A percentile compares a stretch with the other conserved stretches of the same genome.
Evolutionary conservation across 2,329 filamentous ascomycete species (phyloP).

Genomic region (Fusarium sp.): DNA sequence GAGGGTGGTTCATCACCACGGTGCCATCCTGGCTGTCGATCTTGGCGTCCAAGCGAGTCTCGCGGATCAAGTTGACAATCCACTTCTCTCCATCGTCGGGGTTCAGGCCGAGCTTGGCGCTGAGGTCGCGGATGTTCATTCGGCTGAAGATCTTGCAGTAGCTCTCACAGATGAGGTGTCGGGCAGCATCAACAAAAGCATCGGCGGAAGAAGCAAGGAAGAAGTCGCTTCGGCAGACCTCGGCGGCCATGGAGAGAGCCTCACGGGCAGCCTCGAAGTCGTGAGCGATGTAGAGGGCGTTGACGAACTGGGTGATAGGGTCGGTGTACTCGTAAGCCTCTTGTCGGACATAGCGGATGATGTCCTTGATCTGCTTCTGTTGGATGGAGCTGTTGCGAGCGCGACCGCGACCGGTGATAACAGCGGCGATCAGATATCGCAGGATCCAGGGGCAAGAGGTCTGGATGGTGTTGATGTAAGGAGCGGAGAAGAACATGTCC

Average conservation of each 20-base stretch:
- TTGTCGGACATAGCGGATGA: constrained; percentile 94
- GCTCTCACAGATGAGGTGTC: constrained; percentile 97
- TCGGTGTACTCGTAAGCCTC: constrained; percentile 98
- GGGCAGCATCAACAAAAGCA: constrained; percentile 90
- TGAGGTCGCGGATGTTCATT: constrained; percentile 98
- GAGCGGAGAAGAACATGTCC: constrained; percentile 95
- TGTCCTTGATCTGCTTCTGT: constrained; percentile 98
- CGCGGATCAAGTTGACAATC: constrained; percentile 99
- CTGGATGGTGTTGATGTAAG: constrained; percentile 99
- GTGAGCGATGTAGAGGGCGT: constrained; percentile 89
- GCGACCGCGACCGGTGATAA: constrained; percentile 91
- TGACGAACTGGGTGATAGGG: constrained; percentile 95
- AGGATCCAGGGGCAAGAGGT: constrained; percentile 97
- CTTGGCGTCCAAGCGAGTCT: constrained; percentile 97
- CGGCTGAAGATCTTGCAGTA: constrained; percentile 99
- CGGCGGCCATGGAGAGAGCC: constrained; percentile 88
- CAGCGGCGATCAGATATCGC: constrained; percentile 91
- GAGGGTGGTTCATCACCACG: constrained; percentile 99
- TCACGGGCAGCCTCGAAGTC: constrained; percentile 94
- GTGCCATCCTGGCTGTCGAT: constrained; percentile 99
- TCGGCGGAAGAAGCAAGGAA: constrained; percentile 90
- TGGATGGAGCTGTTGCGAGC: constrained; percentile 85
- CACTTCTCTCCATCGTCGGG: constrained; percentile 99
- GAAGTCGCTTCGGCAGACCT: constrained; percentile 93
- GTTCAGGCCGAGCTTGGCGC: constrained; percentile 88